Conservation (phyloP, 345 rosid genomes). For the Eucalyptus pauciflora region DNA sequence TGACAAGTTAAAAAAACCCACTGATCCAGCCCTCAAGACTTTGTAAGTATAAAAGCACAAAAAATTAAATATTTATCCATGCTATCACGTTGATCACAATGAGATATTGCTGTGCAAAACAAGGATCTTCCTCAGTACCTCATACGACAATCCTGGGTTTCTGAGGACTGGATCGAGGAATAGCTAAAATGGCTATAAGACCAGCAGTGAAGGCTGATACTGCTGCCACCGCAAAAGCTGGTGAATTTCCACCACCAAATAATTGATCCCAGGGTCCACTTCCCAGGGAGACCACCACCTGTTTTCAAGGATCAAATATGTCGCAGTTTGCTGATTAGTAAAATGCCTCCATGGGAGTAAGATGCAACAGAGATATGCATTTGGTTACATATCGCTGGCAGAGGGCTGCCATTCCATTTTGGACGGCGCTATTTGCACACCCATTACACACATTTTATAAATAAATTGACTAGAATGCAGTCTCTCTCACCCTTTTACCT, state of each 20-base stretch:
- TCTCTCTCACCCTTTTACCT: neutral
- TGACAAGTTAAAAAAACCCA: neutral
- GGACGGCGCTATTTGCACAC: neutral
- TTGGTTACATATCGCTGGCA: neutral
- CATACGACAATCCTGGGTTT: slow-evolving; percentile 43
- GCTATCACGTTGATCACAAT: no score
- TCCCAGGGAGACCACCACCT: slow-evolving; percentile 52
- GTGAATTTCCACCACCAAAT: slow-evolving; percentile 83
- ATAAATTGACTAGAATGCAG: neutral
- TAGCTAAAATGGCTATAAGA: slow-evolving; percentile 69
- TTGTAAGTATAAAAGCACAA: neutral
- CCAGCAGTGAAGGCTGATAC: slow-evolving; percentile 58
- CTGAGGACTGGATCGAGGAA: slow-evolving; percentile 59
- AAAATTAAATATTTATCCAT: neutral
- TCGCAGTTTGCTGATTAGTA: neutral
- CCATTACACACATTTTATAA: neutral
- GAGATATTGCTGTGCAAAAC: neutral
- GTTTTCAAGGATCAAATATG: neutral
- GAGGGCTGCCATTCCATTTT: neutral
- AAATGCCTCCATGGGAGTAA: neutral
- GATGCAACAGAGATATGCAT: neutral
- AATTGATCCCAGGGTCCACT: slow-evolving; percentile 92
- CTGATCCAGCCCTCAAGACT: neutral
- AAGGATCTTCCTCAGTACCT: slow-evolving; percentile 22
- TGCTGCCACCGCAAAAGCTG: slow-evolving; percentile 73